Percentiles rank a stretch among this genome's conserved stretches.
Conservation (phyloP, 345 rosid genomes). For the Erodium maritimum region DNA sequence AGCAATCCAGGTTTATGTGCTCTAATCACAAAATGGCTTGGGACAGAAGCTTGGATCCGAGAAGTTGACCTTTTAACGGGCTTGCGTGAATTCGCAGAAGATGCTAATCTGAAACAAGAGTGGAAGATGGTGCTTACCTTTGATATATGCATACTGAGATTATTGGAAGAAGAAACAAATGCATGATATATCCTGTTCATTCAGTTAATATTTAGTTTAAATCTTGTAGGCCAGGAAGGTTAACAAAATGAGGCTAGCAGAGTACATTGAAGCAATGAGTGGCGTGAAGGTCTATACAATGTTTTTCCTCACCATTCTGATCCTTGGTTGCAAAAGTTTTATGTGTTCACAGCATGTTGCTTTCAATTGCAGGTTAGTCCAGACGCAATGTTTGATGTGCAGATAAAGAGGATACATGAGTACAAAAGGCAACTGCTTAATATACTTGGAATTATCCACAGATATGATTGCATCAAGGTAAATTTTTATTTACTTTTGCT, state of each 20-base stretch:
- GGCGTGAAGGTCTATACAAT: constrained; percentile 28
- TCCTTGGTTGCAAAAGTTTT: not conserved
- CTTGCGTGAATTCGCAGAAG: constrained; percentile 27
- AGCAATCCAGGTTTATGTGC: constrained; percentile 39
- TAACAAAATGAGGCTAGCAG: constrained; percentile 40
- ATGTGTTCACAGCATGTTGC: not conserved
- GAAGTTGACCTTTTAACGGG: constrained; percentile 32
- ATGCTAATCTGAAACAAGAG: constrained; percentile 23
- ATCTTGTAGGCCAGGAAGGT: constrained; percentile 26
- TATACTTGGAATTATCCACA: constrained; percentile 33
- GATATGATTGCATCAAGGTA: constrained; percentile 44
- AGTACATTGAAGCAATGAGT: constrained; percentile 40
- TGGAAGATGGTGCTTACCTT: constrained; percentile 28
- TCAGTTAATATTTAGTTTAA: constrained; percentile 1
- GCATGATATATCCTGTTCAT: not conserved
- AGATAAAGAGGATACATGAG: constrained; percentile 37
- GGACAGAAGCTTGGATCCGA: constrained; percentile 43
- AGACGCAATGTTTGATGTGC: constrained; percentile 43
- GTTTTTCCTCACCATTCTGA: constrained; percentile 2
- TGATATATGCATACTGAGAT: constrained; percentile 5
- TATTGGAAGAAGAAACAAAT: not conserved
- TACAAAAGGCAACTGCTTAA: constrained; percentile 41
- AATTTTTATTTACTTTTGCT: not conserved
- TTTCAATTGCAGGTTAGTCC: constrained; percentile 24
- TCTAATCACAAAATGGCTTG: constrained; percentile 42